Evolutionary conservation across 148 eudicot species (phyloP).

Genomic region (Mesembryanthemum crystallinum): DNA sequence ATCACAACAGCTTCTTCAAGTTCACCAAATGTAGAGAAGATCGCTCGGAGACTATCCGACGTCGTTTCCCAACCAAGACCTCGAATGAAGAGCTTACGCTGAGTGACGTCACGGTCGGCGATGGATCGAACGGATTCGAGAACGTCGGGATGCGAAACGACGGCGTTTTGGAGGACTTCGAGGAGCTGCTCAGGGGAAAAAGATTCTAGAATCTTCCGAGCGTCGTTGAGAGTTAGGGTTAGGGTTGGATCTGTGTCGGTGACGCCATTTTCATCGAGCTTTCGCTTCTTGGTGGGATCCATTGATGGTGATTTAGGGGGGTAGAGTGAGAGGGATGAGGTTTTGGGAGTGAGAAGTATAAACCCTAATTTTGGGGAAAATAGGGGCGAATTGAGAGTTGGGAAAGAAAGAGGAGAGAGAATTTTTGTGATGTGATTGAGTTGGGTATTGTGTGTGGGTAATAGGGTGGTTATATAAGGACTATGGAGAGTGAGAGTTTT

Average conservation of each 20-base stretch:
- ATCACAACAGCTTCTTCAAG: constrained; percentile 71
- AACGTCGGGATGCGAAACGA: constrained; percentile 49
- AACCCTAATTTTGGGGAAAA: not conserved
- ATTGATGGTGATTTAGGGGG: constrained; percentile 13
- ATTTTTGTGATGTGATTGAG: no score
- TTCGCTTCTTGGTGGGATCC: constrained; percentile 78
- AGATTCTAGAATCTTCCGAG: constrained; percentile 54
- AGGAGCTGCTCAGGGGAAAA: constrained; percentile 59
- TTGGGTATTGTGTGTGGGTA: no score
- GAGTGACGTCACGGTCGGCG: constrained; percentile 59
- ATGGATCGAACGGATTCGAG: constrained; percentile 57
- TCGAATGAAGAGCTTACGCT: constrained; percentile 66
- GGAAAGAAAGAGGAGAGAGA: not conserved
- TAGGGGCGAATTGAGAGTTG: not conserved
- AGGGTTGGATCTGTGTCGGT: constrained; percentile 15
- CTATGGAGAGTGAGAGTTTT: no score
- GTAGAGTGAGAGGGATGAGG: not conserved
- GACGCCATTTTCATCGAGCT: constrained; percentile 65
- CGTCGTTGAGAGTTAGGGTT: constrained; percentile 46
- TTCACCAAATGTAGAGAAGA: constrained; percentile 54
- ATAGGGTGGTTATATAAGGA: no score
- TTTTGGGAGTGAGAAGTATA: not conserved
- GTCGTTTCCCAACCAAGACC: constrained; percentile 82
- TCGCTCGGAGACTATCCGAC: constrained; percentile 44
- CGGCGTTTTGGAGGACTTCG: constrained; percentile 50